These are phyloP conservation scores for Russula sp. DNA, from an alignment of 768 basidiomycete species.

Conservation along the genomic window DNA sequence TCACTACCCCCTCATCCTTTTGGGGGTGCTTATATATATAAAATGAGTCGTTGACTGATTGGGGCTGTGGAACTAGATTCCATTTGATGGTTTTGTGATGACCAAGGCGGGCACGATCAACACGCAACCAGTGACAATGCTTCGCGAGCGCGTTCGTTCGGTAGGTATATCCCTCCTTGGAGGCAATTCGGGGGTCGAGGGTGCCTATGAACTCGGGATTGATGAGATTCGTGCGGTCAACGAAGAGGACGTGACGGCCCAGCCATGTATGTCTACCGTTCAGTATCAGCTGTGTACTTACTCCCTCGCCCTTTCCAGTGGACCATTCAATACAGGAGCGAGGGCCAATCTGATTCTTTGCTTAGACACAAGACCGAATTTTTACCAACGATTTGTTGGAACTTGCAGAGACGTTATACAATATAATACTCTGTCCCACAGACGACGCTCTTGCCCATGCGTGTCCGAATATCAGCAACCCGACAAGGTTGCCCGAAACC, in stretches of 20 bases:
- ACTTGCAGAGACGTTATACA: too few species aligned
- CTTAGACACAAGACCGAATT: background rate
- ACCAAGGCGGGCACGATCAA: conserved; percentile 70
- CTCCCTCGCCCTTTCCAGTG: background rate
- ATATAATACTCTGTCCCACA: too few species aligned
- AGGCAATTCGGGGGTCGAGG: conserved; percentile 67
- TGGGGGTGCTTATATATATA: too few species aligned
- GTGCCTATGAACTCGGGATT: conserved; percentile 75
- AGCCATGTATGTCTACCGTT: conserved; percentile 25
- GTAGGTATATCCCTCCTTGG: conserved; percentile 86
- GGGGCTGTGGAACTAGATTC: conserved; percentile 48
- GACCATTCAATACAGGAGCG: conserved; percentile 10
- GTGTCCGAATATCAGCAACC: background rate
- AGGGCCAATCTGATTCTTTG: conserved; percentile 1
- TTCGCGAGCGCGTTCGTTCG: conserved; percentile 64
- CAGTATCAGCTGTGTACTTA: background rate
- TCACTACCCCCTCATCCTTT: background rate
- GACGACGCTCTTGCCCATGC: too few species aligned
- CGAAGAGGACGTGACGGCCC: conserved; percentile 48
- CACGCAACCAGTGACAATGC: conserved; percentile 66
- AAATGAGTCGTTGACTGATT: too few species aligned
- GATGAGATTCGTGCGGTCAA: conserved; percentile 79
- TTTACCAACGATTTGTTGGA: background rate
- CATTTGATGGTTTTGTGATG: conserved; percentile 66
- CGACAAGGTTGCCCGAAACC: background rate